phyloP scores from a whole-genome alignment of 108 stramenopile genomes.

The Pelagomonas calceolata region DNA sequence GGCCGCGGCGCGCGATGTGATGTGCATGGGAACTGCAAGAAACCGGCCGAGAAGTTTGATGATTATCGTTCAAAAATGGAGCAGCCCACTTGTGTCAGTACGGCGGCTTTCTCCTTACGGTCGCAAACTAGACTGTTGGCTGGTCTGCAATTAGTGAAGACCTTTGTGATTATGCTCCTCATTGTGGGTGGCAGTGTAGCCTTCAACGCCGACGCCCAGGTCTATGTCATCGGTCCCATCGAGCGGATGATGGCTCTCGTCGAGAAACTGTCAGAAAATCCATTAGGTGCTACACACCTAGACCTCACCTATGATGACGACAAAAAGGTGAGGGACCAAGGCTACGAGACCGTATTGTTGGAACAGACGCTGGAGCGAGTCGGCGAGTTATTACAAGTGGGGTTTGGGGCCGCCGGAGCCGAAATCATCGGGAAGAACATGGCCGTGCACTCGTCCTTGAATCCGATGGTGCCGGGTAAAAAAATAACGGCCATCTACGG shows the following conservation, averaged over 20 bases:
- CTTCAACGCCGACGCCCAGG: constrained; percentile 51
- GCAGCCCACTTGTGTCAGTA: not conserved
- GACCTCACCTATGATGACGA: constrained; percentile 25
- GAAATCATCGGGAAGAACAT: constrained; percentile 91
- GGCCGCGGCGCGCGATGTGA: too few species aligned
- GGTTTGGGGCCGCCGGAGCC: constrained; percentile 94
- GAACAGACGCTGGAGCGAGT: constrained; percentile 80
- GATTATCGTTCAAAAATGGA: not conserved
- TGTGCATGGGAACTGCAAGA: too few species aligned
- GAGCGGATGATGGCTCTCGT: constrained; percentile 57
- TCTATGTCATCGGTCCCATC: constrained; percentile 61
- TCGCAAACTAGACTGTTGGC: constrained; percentile 14
- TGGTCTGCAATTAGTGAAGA: constrained; percentile 37
- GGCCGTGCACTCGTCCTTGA: constrained; percentile 28
- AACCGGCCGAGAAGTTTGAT: not conserved
- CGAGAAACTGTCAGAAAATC: constrained; percentile 44
- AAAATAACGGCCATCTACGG: constrained; percentile 81
- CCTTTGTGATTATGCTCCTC: constrained; percentile 48
- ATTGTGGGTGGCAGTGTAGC: constrained; percentile 40
- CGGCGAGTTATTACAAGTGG: constrained; percentile 78
- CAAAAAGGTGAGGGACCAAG: constrained; percentile 35
- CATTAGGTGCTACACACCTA: constrained; percentile 17
- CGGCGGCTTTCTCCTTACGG: constrained; percentile 5
- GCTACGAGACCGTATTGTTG: constrained; percentile 83
- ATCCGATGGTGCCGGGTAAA: constrained; percentile 77